phyloP scores from a whole-genome alignment of 2,329 filamentous ascomycete species.

The Teratosphaeria destructans region DNA sequence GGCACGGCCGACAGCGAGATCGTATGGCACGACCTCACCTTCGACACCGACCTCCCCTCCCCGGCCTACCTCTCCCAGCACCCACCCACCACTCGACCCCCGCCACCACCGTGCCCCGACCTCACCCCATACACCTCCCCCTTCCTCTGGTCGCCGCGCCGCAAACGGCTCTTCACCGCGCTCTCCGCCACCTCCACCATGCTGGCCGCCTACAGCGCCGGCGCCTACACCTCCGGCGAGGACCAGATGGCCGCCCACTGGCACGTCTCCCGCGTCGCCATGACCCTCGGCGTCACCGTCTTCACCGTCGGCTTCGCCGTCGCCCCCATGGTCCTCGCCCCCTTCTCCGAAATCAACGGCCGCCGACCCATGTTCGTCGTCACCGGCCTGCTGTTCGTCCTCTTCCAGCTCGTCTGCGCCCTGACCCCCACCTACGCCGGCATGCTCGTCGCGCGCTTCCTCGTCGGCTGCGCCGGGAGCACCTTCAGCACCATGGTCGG shows the following conservation, averaged over 20 bases:
- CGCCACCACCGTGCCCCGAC: conserved; percentile 51
- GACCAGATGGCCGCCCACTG: conserved; percentile 57
- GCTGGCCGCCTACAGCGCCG: conserved; percentile 70
- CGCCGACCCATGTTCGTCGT: conserved; percentile 70
- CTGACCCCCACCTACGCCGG: conserved; percentile 58
- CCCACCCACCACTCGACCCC: conserved; percentile 17
- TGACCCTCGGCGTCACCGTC: conserved; percentile 65
- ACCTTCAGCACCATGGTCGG: conserved; percentile 83
- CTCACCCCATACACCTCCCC: conserved; percentile 59
- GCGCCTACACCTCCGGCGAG: conserved; percentile 64
- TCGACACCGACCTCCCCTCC: conserved; percentile 48
- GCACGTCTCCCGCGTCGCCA: conserved; percentile 52
- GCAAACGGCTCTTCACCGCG: conserved; percentile 60
- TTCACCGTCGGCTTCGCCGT: conserved; percentile 74
- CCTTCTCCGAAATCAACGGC: conserved; percentile 81
- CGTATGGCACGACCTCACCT: conserved; percentile 50
- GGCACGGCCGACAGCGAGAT: conserved; percentile 27
- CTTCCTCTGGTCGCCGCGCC: conserved; percentile 57
- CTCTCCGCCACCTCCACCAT: conserved; percentile 68
- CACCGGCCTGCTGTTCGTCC: conserved; percentile 61
- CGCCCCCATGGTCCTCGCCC: conserved; percentile 79
- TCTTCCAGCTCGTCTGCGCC: conserved; percentile 63
- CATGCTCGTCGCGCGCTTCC: conserved; percentile 65
- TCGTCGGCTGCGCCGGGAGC: conserved; percentile 66
- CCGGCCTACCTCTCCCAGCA: conserved; percentile 25